phyloP scores from a whole-genome alignment of 352 stramenopile species.

The Pythium insidiosum region DNA sequence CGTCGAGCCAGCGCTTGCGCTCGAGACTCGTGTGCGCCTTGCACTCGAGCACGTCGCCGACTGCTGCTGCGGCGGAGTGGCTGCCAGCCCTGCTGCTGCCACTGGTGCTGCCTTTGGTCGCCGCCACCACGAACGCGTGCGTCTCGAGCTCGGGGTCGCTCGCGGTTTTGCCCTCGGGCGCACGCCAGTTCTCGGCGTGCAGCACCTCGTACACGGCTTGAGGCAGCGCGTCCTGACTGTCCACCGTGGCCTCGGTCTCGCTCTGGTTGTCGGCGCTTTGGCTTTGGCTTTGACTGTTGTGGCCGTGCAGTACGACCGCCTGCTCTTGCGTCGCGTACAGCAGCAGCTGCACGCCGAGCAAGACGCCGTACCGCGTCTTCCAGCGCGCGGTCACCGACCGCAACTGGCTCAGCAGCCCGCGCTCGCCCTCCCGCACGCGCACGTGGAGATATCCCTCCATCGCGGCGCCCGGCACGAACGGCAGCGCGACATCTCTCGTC shows the following conservation, averaged over 20 bases:
- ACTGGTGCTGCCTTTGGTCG: constrained; percentile 5
- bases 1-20: constrained; percentile 60
- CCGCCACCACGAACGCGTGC: constrained; percentile 16
- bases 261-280: too few species aligned
- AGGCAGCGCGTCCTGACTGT: constrained; percentile 13
- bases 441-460: constrained; percentile 74
- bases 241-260: constrained; percentile 3
- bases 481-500: constrained; percentile 35
- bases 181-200: constrained; percentile 12
- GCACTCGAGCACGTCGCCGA: constrained; percentile 30
- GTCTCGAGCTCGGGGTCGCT: constrained; percentile 13
- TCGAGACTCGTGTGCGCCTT: constrained; percentile 54
- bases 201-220: constrained; percentile 53
- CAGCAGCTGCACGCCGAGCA: constrained; percentile 63
- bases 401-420: constrained; percentile 8
- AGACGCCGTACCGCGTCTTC: constrained; percentile 58
- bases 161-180: background rate
- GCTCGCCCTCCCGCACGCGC: constrained; percentile 16
- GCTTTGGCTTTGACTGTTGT: too few species aligned
- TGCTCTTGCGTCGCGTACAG: constrained; percentile 62
- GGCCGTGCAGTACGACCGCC: constrained; percentile 20
- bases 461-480: constrained; percentile 40
- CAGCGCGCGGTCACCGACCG: constrained; percentile 16
- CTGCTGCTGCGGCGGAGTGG: too few species aligned
- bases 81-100: too few species aligned